Conservation (phyloP, 2,329 filamentous ascomycete species). For the Alternaria sp. region DNA sequence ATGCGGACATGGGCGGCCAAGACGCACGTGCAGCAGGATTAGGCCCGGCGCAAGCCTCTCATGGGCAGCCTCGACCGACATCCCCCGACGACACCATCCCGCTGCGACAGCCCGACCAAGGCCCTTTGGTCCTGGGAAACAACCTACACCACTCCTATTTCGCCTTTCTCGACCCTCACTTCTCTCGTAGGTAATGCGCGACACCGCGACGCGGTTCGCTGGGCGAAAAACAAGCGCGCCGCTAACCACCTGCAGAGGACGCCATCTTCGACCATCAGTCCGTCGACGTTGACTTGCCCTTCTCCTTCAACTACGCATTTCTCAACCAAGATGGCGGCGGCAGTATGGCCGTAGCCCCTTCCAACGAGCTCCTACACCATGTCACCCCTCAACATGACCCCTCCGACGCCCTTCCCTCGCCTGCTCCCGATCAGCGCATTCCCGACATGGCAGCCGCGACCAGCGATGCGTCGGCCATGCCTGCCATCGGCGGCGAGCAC, state of each 20-base stretch:
- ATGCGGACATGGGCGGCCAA: constrained; percentile 14
- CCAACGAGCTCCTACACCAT: constrained; percentile 33
- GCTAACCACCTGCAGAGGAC: constrained; percentile 35
- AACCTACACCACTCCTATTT: not conserved
- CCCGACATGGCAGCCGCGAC: constrained; percentile 44
- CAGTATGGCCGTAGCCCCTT: constrained; percentile 45
- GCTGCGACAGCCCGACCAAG: constrained; percentile 19
- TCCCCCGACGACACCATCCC: constrained; percentile 10
- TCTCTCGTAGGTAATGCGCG: constrained; percentile 21
- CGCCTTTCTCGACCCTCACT: not conserved
- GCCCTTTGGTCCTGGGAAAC: constrained; percentile 1
- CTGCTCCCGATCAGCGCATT: constrained; percentile 30
- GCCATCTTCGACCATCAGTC: constrained; percentile 10
- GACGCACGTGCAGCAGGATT: constrained; percentile 18
- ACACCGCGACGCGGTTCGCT: constrained; percentile 8
- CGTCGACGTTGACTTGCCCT: constrained; percentile 13
- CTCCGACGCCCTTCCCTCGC: constrained; percentile 26
- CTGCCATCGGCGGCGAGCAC: constrained; percentile 15
- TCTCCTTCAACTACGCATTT: constrained; percentile 9
- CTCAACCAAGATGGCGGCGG: constrained; percentile 40
- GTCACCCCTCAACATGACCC: constrained; percentile 38
- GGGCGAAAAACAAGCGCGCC: constrained; percentile 17
- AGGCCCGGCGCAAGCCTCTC: constrained; percentile 23
- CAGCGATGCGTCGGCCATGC: constrained; percentile 31
- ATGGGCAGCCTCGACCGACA: constrained; percentile 14